Percentiles rank a stretch among this genome's conserved stretches.
Conservation (phyloP, 257 asterid species). For the Mitragyna speciosa region DNA sequence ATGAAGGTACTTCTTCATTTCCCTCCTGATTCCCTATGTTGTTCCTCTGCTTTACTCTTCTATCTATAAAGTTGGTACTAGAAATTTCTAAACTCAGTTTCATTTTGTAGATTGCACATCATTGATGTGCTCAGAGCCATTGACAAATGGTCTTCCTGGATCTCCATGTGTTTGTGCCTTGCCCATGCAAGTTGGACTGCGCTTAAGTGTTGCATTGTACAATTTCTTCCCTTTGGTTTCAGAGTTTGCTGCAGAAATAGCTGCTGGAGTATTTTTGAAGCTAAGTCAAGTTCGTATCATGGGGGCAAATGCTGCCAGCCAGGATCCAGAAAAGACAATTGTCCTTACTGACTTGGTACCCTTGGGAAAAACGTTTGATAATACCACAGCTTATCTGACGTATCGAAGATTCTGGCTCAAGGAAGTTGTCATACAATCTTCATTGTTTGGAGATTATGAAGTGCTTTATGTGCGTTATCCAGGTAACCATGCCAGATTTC, state of each 20-base stretch:
- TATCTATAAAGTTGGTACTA: background rate
- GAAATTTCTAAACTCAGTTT: conserved; percentile 12
- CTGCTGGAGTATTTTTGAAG: conserved; percentile 71
- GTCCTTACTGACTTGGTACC: conserved; percentile 83
- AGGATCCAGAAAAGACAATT: conserved; percentile 71
- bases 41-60: conserved; percentile 9
- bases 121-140: conserved; percentile 70
- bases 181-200: conserved; percentile 82
- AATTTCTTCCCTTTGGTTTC: conserved; percentile 89
- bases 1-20: conserved; percentile 47
- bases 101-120: conserved; percentile 63
- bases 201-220: conserved; percentile 62
- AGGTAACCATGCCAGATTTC: conserved; percentile 43
- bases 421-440: conserved; percentile 54
- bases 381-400: conserved; percentile 55
- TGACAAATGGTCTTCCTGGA: conserved; percentile 69
- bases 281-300: conserved; percentile 89
- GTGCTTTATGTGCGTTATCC: conserved; percentile 85
- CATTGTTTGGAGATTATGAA: conserved; percentile 75
- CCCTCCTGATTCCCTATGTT: background rate
- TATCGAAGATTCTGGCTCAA: conserved; percentile 81
- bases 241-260: conserved; percentile 76
- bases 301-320: conserved; percentile 90
- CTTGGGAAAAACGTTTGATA: conserved; percentile 63
- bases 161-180: conserved; percentile 74